These are phyloP conservation scores for Angomonas deanei DNA, from an alignment of 208 protist genomes.

Conservation along the genomic window DNA sequence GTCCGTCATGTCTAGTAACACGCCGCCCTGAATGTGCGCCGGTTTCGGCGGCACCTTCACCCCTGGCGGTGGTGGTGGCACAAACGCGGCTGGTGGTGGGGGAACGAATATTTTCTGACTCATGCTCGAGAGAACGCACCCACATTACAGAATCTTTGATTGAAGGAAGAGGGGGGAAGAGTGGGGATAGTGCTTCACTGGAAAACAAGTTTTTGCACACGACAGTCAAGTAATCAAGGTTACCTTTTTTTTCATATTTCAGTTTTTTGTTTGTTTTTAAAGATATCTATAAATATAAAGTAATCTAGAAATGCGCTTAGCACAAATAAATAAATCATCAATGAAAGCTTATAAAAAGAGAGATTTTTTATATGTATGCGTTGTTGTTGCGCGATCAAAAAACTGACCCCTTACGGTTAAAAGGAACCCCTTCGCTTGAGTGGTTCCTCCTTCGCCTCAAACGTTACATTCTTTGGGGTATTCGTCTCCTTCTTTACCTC, in stretches of 20 bases:
- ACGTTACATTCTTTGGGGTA: neutral
- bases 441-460: no score
- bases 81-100: conserved; percentile 19
- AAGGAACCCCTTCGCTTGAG: no score
- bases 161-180: neutral
- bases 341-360: no score
- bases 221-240: neutral
- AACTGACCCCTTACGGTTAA: no score
- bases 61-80: conserved; percentile 10
- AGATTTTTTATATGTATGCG: no score
- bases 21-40: conserved; percentile 16
- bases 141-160: no score
- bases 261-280: neutral
- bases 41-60: conserved; percentile 22
- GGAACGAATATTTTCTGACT: conserved; percentile 12
- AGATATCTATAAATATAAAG: conserved; percentile 1
- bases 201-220: neutral
- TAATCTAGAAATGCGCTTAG: no score
- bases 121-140: no score
- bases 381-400: no score
- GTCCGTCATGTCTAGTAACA: conserved; percentile 37
- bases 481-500: neutral
- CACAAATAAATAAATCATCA: no score
- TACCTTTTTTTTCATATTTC: neutral
- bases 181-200: neutral